Conservation (phyloP, 164 flowering plant species). For the Vitis amurensis region DNA sequence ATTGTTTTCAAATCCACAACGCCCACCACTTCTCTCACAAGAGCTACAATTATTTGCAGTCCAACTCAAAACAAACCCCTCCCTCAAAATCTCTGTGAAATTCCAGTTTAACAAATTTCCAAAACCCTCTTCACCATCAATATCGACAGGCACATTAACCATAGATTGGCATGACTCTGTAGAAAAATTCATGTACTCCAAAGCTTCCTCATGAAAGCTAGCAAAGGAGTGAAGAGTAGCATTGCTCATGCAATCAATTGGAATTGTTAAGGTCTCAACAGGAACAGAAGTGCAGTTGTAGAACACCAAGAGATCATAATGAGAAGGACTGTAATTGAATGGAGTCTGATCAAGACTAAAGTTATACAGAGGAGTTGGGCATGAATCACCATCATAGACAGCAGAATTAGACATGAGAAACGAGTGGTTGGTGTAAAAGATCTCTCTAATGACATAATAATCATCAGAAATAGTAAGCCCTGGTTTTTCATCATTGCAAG, state of each 20-base stretch:
- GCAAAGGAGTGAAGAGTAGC: slow-evolving; percentile 29
- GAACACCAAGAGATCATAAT: slow-evolving; percentile 32
- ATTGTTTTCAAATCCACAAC: slow-evolving; percentile 27
- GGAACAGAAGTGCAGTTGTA: slow-evolving; percentile 37
- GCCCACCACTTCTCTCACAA: slow-evolving; percentile 35
- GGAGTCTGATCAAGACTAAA: slow-evolving; percentile 35
- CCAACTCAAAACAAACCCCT: slow-evolving; percentile 51
- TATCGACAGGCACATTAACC: slow-evolving; percentile 33
- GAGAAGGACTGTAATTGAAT: slow-evolving; percentile 18
- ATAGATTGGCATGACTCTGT: slow-evolving; percentile 25
- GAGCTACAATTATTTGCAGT: slow-evolving; percentile 30
- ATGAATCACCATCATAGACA: slow-evolving; percentile 14
- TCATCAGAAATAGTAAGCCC: slow-evolving; percentile 29
- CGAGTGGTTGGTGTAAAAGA: slow-evolving; percentile 36
- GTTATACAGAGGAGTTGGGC: slow-evolving; percentile 45
- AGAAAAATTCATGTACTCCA: slow-evolving; percentile 23
- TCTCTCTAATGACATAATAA: slow-evolving; percentile 35
- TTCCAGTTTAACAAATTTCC: slow-evolving; percentile 13
- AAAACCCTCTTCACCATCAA: background rate
- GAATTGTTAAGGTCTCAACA: background rate
- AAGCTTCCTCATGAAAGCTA: slow-evolving; percentile 24
- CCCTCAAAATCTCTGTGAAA: slow-evolving; percentile 33
- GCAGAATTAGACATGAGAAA: slow-evolving; percentile 24
- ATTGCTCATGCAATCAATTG: slow-evolving; percentile 27
- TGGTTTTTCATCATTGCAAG: slow-evolving; percentile 34